Evolutionary conservation across 768 basidiomycete species (phyloP), one percentile per base, ranked within the genome.

Genomic region (Naganishia randhawae): DNA sequence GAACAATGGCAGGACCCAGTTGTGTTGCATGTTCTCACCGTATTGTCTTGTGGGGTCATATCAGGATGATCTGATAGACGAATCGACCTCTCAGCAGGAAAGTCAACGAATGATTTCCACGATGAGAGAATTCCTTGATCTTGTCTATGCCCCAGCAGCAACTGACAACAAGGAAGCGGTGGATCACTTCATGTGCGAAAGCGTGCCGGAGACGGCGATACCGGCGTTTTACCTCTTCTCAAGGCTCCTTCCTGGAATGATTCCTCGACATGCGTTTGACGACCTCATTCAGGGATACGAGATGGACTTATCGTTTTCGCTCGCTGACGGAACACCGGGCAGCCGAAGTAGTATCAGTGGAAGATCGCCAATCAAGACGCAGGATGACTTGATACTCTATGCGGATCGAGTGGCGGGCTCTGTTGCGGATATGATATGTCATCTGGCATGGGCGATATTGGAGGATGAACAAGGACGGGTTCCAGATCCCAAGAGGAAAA

Each of bases 391-490:
- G 29, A 37, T 78, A 42, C 50, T 70, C 17, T 82, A 82, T 68
- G 78, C 80, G 5, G 77, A 80, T 65, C 71, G 77, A 66, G 81
- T 82, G 31, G 81, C 81, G 1, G 81, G 80, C 1, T 74, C 74
- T 19, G 79, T 81, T 29, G 81, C 81, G 22, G 72, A 77, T 52
- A 75, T 81, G 27, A 80, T 80, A 62, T 80, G 80, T 62, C 77
- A 79, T 66, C 73, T 80, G 52, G 73, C 79, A 17, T 80, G 76
- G 72, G 73, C 76, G 14, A 69, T 74, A 25, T 62, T 72, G 2
- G 42, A 65, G 9, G 10, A 63, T 19, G 63, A 64, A 50, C 11
- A n/a, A 13, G 63, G 63, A 27, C 8, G 25, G 5, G 6, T 17
- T 16, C n/a, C 63, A 19, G 48, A 63, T 16, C 27, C 41, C 5